A percentile compares a stretch with the other conserved stretches of the same genome.
Conservation (phyloP, 2,329 filamentous ascomycete genomes). For the Verticillium klebahnii region DNA sequence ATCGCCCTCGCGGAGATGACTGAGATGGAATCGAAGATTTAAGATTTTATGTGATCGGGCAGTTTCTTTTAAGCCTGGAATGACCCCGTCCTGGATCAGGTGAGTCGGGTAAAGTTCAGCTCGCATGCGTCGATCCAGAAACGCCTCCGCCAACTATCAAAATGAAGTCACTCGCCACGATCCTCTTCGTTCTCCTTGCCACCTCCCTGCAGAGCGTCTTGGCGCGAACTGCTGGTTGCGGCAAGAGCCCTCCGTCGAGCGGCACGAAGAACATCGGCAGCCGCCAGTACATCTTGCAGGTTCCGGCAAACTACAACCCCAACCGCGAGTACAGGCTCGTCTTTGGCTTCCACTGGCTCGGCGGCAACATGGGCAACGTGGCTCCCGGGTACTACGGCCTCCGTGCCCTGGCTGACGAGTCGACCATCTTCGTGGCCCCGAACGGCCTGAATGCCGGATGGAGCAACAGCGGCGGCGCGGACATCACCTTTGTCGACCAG, state of each 20-base stretch:
- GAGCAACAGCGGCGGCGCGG: conserved; percentile 35
- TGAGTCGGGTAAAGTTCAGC: no score
- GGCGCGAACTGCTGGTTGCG: conserved; percentile 24
- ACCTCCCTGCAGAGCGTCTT: neutral
- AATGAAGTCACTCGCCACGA: neutral
- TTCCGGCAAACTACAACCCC: conserved; percentile 24
- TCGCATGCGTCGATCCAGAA: no score
- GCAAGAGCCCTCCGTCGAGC: conserved; percentile 22
- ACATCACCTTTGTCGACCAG: conserved; percentile 33
- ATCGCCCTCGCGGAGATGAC: neutral
- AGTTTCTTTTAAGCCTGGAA: no score
- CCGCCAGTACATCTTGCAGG: conserved; percentile 31
- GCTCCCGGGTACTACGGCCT: conserved; percentile 36
- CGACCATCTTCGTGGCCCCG: conserved; percentile 37
- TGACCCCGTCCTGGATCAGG: no score
- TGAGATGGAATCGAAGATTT: neutral
- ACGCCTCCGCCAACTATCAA: neutral
- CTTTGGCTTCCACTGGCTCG: conserved; percentile 30
- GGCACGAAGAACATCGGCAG: conserved; percentile 26
- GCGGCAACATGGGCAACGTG: conserved; percentile 31
- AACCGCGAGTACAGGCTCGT: conserved; percentile 15
- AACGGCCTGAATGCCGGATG: conserved; percentile 35
- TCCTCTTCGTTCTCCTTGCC: neutral
- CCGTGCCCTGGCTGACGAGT: conserved; percentile 25
- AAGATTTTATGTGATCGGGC: no score